Evolutionary conservation across 305 asterid species (phyloP).

Genomic region (Fraxinus nigra): DNA sequence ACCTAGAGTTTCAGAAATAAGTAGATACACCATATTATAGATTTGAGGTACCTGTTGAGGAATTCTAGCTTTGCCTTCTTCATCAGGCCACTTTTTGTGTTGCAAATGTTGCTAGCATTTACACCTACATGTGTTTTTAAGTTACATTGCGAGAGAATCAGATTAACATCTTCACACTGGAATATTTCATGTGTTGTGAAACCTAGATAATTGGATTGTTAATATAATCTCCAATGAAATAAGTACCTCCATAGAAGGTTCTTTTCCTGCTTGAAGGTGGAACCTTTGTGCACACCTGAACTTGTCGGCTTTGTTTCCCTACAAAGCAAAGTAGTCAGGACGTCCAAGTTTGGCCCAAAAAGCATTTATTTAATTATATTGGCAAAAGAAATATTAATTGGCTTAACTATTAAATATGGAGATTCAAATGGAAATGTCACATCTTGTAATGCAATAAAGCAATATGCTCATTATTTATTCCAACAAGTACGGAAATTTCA

Average conservation of each 20-base stretch:
- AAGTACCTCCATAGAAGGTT: slow-evolving; percentile 70
- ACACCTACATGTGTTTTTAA: slow-evolving; percentile 32
- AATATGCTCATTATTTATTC: neutral
- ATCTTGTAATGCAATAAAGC: neutral
- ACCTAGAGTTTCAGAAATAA: neutral
- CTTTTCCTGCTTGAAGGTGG: slow-evolving; percentile 85
- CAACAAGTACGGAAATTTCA: neutral
- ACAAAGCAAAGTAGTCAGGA: slow-evolving; percentile 24
- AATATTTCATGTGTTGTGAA: slow-evolving; percentile 7
- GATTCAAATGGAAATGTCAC: neutral
- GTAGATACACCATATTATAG: neutral
- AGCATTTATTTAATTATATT: neutral
- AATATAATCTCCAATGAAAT: neutral
- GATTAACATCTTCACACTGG: slow-evolving; percentile 14
- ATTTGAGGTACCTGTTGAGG: slow-evolving; percentile 56
- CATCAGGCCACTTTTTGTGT: slow-evolving; percentile 75
- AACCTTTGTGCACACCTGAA: slow-evolving; percentile 67
- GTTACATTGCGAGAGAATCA: slow-evolving; percentile 1
- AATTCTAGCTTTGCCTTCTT: slow-evolving; percentile 88
- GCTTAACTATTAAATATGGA: neutral
- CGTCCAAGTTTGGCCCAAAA: neutral
- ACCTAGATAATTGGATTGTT: neutral
- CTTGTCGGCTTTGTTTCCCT: slow-evolving; percentile 82
- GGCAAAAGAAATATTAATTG: neutral
- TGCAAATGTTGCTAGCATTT: slow-evolving; percentile 48